Conservation (phyloP, 1,139 yeast genomes). For the Geotrichum histeridarum region DNA sequence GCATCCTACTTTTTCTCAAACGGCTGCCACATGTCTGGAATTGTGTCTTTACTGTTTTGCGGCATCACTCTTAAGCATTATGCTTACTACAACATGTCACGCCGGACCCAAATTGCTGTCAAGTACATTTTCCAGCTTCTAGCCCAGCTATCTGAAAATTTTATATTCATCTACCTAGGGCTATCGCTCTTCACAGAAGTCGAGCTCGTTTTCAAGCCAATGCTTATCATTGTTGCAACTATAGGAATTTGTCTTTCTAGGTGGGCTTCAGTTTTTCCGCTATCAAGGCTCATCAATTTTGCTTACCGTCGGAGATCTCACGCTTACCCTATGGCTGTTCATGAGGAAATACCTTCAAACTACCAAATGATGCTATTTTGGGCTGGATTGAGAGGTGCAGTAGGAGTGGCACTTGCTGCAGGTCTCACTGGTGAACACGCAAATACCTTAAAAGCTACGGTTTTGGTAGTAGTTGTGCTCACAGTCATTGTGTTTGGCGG, state of each 20-base stretch:
- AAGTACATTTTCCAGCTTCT: conserved; percentile 87
- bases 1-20: conserved; percentile 95
- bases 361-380: conserved; percentile 98
- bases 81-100: conserved; percentile 94
- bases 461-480: conserved; percentile 88
- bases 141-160: conserved; percentile 93
- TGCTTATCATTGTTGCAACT: conserved; percentile 82
- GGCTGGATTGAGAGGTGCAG: conserved; percentile 98
- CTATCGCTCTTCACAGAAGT: conserved; percentile 92
- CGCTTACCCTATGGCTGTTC: conserved; percentile 39
- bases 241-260: conserved; percentile 88
- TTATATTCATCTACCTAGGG: conserved; percentile 90
- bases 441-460: conserved; percentile 84
- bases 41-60: conserved; percentile 87
- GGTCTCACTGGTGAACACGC: conserved; percentile 94
- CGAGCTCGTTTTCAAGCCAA: conserved; percentile 87
- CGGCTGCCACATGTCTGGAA: conserved; percentile 99
- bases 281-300: conserved; percentile 78
- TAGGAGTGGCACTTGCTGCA: conserved; percentile 96
- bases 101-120: conserved; percentile 93
- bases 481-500: conserved; percentile 97
- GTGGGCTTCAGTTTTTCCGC: conserved; percentile 96
- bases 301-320: conserved; percentile 53
- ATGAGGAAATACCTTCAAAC: conserved; percentile 88
- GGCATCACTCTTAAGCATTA: conserved; percentile 95